These are phyloP conservation scores for Penicillium sp. DNA, from an alignment of 2,329 filamentous ascomycete genomes.

Conservation along the genomic window DNA sequence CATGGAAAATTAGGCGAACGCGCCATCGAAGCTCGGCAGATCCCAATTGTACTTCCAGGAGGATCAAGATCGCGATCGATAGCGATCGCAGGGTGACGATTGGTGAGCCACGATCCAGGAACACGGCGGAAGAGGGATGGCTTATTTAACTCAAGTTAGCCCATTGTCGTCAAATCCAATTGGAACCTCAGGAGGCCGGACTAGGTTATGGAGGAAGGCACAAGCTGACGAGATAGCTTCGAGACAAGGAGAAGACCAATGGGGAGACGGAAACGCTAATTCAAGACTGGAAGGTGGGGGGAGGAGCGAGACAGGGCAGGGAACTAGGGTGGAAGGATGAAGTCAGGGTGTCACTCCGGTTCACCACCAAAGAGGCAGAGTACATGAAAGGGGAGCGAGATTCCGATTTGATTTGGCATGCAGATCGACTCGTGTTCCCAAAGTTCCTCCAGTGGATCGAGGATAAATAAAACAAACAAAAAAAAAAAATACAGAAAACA, in stretches of 20 bases:
- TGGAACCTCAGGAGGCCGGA: not conserved
- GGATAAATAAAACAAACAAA: too few relatives aligned
- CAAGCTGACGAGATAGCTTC: constrained; percentile 1
- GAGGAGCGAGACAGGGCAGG: not conserved
- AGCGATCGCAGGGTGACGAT: constrained; percentile 14
- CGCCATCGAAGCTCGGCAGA: constrained; percentile 10
- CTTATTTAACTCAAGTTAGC: not conserved
- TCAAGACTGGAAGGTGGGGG: not conserved
- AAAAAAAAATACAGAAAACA: too few relatives aligned
- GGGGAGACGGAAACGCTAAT: not conserved
- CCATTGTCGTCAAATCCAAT: not conserved
- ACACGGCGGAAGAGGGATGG: not conserved
- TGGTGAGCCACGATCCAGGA: constrained; percentile 12
- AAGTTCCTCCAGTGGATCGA: constrained; percentile 9
- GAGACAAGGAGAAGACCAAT: not conserved
- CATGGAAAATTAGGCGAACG: constrained; percentile 14
- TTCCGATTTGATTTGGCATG: constrained; percentile 3
- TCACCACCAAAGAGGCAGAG: not conserved
- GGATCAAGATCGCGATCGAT: constrained; percentile 16
- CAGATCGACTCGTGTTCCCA: constrained; percentile 20
- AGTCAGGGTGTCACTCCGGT: not conserved
- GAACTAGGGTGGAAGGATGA: not conserved
- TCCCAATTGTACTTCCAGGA: constrained; percentile 2
- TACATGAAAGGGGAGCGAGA: not conserved
- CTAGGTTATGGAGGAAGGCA: not conserved